A percentile compares a stretch with the other conserved stretches of the same genome.
Evolutionary conservation across 805 yeast species (phyloP).

Genomic region (Ogataea populi-albae): DNA sequence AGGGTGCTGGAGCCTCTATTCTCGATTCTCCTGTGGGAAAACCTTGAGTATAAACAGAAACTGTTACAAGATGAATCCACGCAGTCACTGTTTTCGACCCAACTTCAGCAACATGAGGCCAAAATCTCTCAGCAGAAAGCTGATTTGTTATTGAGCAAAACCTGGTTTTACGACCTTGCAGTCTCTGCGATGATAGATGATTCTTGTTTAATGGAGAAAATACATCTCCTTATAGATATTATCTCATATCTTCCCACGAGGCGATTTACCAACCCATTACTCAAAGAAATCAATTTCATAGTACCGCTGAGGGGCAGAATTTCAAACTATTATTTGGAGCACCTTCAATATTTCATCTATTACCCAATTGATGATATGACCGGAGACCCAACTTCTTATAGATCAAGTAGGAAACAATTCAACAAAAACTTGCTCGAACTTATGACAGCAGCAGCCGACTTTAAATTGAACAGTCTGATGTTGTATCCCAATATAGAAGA

Average conservation of each 20-base stretch:
- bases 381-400: slow-evolving; percentile 23
- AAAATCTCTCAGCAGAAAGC: slow-evolving; percentile 18
- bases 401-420: background rate
- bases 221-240: slow-evolving; percentile 28
- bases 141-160: slow-evolving; percentile 19
- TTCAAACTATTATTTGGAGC: slow-evolving; percentile 1
- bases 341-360: slow-evolving; percentile 27
- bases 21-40: slow-evolving; percentile 34
- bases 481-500: slow-evolving; percentile 7
- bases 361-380: slow-evolving; percentile 44
- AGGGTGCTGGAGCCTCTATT: slow-evolving; percentile 30
- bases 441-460: too few relatives aligned
- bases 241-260: slow-evolving; percentile 43
- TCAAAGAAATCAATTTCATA: slow-evolving; percentile 29
- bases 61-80: slow-evolving; percentile 22
- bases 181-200: slow-evolving; percentile 13
- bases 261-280: slow-evolving; percentile 31
- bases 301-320: slow-evolving; percentile 7
- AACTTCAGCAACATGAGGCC: slow-evolving; percentile 18
- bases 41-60: slow-evolving; percentile 16
- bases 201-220: slow-evolving; percentile 9
- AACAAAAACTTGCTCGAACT: background rate
- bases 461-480: slow-evolving; percentile 1
- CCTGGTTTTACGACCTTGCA: slow-evolving; percentile 28
- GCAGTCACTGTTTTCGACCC: slow-evolving; percentile 22